Evolutionary conservation across 2,329 filamentous ascomycete genomes (phyloP).

Genomic region (Penicillium concentricum): DNA sequence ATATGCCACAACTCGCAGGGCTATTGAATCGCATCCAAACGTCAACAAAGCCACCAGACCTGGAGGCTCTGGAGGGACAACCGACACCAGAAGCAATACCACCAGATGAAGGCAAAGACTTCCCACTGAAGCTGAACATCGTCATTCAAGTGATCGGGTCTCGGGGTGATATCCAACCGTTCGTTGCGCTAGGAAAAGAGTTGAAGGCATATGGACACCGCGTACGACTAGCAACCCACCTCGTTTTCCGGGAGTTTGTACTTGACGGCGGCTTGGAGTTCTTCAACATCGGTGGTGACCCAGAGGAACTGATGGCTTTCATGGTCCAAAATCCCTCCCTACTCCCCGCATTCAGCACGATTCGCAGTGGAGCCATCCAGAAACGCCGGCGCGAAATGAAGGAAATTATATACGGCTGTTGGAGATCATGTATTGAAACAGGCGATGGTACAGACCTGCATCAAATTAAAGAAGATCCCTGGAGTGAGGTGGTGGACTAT

Average conservation of each 20-base stretch:
- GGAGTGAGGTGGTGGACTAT: constrained; percentile 38
- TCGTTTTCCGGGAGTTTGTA: constrained; percentile 66
- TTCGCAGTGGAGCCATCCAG: constrained; percentile 74
- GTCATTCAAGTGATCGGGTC: constrained; percentile 75
- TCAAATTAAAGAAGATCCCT: constrained; percentile 52
- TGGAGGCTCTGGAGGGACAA: background rate
- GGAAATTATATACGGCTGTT: constrained; percentile 78
- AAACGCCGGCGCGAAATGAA: constrained; percentile 74
- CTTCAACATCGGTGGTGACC: constrained; percentile 72
- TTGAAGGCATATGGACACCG: constrained; percentile 68
- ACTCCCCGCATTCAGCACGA: constrained; percentile 75
- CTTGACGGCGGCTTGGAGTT: constrained; percentile 72
- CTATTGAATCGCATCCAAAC: constrained; percentile 16
- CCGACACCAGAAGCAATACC: background rate
- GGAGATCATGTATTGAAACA: constrained; percentile 79
- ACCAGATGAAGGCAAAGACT: constrained; percentile 10
- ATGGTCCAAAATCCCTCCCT: constrained; percentile 88
- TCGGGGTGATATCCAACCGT: constrained; percentile 73
- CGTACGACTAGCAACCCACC: constrained; percentile 72
- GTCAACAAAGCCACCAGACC: constrained; percentile 11
- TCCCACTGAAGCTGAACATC: constrained; percentile 51
- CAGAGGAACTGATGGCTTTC: constrained; percentile 75
- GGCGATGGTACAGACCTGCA: constrained; percentile 62
- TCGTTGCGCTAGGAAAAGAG: constrained; percentile 66
- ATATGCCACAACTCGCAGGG: constrained; percentile 19